Evolutionary conservation across 331 rosid genomes (phyloP).

Genomic region (Arachis monticola): DNA sequence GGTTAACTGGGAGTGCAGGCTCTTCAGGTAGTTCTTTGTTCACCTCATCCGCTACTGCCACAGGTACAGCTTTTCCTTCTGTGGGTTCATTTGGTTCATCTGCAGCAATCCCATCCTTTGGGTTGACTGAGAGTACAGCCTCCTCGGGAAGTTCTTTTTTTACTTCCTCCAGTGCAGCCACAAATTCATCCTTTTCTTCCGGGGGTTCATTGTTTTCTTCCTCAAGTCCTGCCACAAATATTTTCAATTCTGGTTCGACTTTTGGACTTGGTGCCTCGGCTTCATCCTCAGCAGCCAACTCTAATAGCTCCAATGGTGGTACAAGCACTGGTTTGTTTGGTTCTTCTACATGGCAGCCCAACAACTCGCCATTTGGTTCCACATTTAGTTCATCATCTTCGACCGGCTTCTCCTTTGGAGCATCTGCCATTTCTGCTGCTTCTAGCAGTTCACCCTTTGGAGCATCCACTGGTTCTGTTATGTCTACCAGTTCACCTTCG

Average conservation of each 20-base stretch:
- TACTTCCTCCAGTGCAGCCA: conserved; percentile 54
- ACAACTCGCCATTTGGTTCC: conserved; percentile 60
- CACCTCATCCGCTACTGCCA: conserved; percentile 53
- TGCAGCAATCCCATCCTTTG: conserved; percentile 52
- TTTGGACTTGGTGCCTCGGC: conserved; percentile 55
- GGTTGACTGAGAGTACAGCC: conserved; percentile 50
- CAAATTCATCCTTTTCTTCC: conserved; percentile 55
- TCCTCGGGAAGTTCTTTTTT: conserved; percentile 60
- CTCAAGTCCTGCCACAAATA: conserved; percentile 50
- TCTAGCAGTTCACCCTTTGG: conserved; percentile 45
- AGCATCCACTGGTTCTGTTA: conserved; percentile 41
- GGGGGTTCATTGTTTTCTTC: conserved; percentile 61
- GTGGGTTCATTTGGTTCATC: conserved; percentile 53
- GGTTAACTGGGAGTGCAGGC: conserved; percentile 50
- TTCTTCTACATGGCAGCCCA: conserved; percentile 58
- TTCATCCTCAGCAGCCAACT: conserved; percentile 52
- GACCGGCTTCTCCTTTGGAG: conserved; percentile 44
- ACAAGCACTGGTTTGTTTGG: conserved; percentile 53
- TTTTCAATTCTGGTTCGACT: conserved; percentile 47
- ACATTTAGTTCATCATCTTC: conserved; percentile 42
- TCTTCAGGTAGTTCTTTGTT: conserved; percentile 60
- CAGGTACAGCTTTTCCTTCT: conserved; percentile 53
- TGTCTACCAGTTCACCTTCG: conserved; percentile 42
- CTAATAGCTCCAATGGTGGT: conserved; percentile 52
- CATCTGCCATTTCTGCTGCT: conserved; percentile 42